Evolutionary conservation across 306 rosid species (phyloP).

Genomic region (Gleditsia sinensis): DNA sequence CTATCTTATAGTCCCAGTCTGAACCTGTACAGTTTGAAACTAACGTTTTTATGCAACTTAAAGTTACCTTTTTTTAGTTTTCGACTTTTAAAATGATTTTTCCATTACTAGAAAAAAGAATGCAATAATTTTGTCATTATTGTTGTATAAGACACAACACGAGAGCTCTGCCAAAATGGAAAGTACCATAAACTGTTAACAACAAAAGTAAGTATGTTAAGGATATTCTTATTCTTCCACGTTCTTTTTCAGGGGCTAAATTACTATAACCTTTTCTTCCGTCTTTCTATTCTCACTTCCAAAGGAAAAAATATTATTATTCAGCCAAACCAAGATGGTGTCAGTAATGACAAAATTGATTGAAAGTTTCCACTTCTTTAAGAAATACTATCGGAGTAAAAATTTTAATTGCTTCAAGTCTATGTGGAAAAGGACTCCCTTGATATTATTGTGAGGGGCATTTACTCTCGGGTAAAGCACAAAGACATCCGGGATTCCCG

Average conservation of each 20-base stretch:
- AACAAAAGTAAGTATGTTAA: neutral
- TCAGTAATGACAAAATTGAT: neutral
- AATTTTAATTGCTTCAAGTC: neutral
- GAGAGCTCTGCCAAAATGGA: conserved; percentile 16
- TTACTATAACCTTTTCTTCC: neutral
- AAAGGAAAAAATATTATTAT: neutral
- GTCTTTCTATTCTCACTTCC: neutral
- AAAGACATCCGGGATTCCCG: too few relatives aligned
- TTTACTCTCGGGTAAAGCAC: neutral
- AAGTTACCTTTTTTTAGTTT: neutral
- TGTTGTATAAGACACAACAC: neutral
- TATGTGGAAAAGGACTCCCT: neutral
- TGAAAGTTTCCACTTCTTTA: neutral
- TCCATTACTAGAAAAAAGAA: neutral
- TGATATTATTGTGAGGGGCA: too few relatives aligned
- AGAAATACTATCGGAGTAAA: neutral
- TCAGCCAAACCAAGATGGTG: neutral
- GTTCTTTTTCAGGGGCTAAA: neutral
- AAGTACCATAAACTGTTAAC: neutral
- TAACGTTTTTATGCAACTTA: neutral
- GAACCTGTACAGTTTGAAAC: neutral
- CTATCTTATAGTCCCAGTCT: neutral
- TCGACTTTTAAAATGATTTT: conserved; percentile 19
- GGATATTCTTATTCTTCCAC: conserved; percentile 19
- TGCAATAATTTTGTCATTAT: conserved; percentile 9